phyloP scores from a whole-genome alignment of 2,329 filamentous ascomycete genomes.

The Cordyceps cateniannulata region DNA sequence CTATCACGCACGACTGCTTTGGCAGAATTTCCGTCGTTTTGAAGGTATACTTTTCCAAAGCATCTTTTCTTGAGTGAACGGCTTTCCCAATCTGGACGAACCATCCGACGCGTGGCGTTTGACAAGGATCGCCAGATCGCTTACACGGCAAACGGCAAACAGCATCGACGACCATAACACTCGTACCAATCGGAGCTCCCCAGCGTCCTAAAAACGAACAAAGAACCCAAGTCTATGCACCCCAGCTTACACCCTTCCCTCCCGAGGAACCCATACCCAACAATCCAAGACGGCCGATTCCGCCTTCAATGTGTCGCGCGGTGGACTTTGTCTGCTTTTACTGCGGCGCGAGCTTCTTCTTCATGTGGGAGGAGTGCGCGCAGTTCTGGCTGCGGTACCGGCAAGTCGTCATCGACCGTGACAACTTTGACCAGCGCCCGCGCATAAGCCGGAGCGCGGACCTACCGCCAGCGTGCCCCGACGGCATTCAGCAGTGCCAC shows the following conservation, averaged over 20 bases:
- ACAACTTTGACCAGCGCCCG: slow-evolving; percentile 3
- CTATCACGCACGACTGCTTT: neutral
- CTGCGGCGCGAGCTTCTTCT: slow-evolving; percentile 5
- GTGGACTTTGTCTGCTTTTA: neutral
- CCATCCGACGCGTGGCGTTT: neutral
- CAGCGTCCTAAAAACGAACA: neutral
- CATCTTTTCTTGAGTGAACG: neutral
- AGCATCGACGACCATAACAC: neutral
- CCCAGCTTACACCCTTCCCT: too few species aligned
- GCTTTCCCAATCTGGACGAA: neutral
- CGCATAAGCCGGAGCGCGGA: neutral
- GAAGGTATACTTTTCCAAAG: neutral
- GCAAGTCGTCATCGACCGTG: slow-evolving; percentile 5
- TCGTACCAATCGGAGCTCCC: neutral
- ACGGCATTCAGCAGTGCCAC: neutral
- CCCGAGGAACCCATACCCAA: neutral
- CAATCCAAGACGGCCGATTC: neutral
- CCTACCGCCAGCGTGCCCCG: neutral
- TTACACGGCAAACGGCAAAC: neutral
- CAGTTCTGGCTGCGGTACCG: slow-evolving; percentile 5
- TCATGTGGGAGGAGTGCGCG: slow-evolving; percentile 8
- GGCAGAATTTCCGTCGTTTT: too few species aligned
- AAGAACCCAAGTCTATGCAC: too few species aligned
- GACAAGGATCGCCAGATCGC: neutral
- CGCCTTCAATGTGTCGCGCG: neutral